Percentiles rank a stretch among this genome's conserved stretches.
These are phyloP conservation scores for Diplocarpon rosae DNA, from an alignment of 2,329 filamentous ascomycete genomes.

Conservation along the genomic window DNA sequence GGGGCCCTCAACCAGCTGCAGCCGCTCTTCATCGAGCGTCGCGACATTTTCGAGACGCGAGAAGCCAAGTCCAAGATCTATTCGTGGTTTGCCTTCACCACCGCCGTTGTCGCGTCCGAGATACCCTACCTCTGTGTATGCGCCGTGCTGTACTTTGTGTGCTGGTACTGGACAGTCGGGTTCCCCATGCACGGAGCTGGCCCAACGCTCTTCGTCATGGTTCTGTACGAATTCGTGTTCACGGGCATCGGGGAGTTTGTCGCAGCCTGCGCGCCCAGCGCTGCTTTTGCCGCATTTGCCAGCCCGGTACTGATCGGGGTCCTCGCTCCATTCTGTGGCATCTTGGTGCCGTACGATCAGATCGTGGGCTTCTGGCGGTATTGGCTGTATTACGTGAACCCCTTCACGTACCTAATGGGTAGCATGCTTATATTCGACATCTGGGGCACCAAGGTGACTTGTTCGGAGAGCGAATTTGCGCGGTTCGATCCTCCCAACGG, in stretches of 20 bases:
- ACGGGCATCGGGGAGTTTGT: constrained; percentile 51
- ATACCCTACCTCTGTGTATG: constrained; percentile 36
- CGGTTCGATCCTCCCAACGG: constrained; percentile 50
- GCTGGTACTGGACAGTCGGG: constrained; percentile 49
- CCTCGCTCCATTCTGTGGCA: constrained; percentile 64
- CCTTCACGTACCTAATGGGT: constrained; percentile 57
- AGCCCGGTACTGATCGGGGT: constrained; percentile 37
- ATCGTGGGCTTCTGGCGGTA: constrained; percentile 25
- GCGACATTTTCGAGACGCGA: constrained; percentile 46
- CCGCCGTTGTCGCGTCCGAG: constrained; percentile 38
- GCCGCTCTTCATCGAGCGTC: constrained; percentile 44
- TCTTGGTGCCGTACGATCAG: constrained; percentile 58
- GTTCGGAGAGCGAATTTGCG: constrained; percentile 42
- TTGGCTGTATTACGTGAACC: constrained; percentile 51
- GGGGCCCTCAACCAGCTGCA: constrained; percentile 48
- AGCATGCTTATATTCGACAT: constrained; percentile 57
- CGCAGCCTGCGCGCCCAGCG: constrained; percentile 51
- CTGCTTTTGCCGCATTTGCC: constrained; percentile 45
- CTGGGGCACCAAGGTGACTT: constrained; percentile 37
- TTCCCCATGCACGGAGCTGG: constrained; percentile 41
- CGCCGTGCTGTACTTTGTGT: constrained; percentile 35
- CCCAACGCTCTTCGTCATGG: constrained; percentile 41
- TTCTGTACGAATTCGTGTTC: constrained; percentile 50
- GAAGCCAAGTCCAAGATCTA: constrained; percentile 54
- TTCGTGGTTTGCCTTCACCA: constrained; percentile 47